These are phyloP conservation scores for Lathyrus oleraceus DNA, from an alignment of 306 rosid species.

Conservation along the genomic window DNA sequence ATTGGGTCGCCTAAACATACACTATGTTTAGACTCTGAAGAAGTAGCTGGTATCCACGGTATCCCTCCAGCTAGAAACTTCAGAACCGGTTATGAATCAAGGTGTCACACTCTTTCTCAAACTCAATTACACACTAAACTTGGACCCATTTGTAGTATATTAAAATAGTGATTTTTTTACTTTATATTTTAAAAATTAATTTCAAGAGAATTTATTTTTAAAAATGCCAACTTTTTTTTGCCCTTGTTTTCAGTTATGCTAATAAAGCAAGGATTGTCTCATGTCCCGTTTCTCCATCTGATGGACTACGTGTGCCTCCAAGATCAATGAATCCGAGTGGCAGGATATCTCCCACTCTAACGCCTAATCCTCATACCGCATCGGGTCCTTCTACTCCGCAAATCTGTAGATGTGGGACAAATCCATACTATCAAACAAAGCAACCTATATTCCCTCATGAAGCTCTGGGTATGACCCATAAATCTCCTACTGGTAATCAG, in stretches of 20 bases:
- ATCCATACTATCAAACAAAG: conserved; percentile 56
- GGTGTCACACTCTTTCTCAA: conserved; percentile 46
- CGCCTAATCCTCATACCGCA: conserved; percentile 61
- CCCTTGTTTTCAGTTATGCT: conserved; percentile 53
- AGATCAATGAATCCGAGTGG: conserved; percentile 61
- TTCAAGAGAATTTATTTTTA: neutral
- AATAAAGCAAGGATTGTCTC: conserved; percentile 63
- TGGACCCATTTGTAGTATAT: no score
- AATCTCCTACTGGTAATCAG: conserved; percentile 41
- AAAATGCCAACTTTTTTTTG: no score
- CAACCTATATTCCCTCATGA: conserved; percentile 51
- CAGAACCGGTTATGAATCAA: conserved; percentile 50
- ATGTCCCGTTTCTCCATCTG: conserved; percentile 71
- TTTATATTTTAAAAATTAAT: no score
- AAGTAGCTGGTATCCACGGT: conserved; percentile 40
- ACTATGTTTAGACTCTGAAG: conserved; percentile 56
- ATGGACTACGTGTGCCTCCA: conserved; percentile 59
- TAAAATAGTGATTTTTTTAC: no score
- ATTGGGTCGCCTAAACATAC: conserved; percentile 48
- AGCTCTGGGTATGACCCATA: conserved; percentile 45
- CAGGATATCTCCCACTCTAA: conserved; percentile 74
- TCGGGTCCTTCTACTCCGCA: conserved; percentile 79
- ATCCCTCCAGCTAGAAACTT: conserved; percentile 49
- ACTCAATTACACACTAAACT: neutral
- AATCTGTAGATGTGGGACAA: conserved; percentile 55